Conservation (phyloP, 257 asterid species). For the Ligustrum vulgare region DNA sequence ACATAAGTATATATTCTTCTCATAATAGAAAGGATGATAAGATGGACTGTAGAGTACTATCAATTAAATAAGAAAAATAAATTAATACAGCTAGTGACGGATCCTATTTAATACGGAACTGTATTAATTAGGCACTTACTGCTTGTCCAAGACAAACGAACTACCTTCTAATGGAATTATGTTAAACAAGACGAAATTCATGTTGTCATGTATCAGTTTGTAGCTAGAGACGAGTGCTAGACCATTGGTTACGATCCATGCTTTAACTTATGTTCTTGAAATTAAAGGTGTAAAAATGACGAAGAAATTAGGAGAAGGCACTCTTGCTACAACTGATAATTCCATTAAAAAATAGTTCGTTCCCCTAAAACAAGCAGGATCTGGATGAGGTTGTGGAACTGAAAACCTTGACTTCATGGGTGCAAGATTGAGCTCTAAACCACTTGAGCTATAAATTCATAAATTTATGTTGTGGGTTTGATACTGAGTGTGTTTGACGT, state of each 20-base stretch:
- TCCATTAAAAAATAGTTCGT: conserved; percentile 52
- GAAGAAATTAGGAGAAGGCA: not conserved
- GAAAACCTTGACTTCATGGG: not conserved
- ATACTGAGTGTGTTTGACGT: not conserved
- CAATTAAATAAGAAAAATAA: no score
- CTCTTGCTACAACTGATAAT: conserved; percentile 20
- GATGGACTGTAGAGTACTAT: no score
- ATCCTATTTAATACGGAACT: not conserved
- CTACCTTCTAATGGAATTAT: conserved; percentile 33
- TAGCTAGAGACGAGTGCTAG: conserved; percentile 1
- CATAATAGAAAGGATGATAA: no score
- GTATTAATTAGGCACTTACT: not conserved
- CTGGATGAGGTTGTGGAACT: not conserved
- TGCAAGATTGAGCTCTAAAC: not conserved
- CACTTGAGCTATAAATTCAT: conserved; percentile 5
- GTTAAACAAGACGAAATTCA: not conserved
- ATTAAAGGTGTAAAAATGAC: not conserved
- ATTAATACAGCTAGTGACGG: not conserved
- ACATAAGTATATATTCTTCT: not conserved
- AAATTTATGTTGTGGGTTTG: not conserved
- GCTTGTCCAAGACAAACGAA: conserved; percentile 26
- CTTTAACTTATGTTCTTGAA: not conserved
- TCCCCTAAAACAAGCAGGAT: conserved; percentile 28
- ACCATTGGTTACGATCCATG: not conserved
- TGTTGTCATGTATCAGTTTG: not conserved